phyloP scores from a whole-genome alignment of 257 asterid genomes.

The Gentiana macrophylla region DNA sequence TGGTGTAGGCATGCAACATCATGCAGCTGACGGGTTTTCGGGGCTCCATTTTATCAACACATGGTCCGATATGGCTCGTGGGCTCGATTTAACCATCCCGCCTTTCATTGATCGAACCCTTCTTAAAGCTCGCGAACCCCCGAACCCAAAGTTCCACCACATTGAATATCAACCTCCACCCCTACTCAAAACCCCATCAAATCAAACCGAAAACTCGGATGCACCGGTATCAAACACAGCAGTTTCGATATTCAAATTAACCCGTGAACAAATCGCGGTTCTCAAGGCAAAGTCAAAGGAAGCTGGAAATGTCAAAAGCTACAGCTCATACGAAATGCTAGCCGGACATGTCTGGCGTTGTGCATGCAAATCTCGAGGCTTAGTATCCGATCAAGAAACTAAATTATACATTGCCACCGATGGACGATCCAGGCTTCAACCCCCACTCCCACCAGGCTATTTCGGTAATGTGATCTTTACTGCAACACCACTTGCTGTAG shows the following conservation, averaged over 20 bases:
- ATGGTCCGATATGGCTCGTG: conserved; percentile 97
- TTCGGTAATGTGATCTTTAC: conserved; percentile 87
- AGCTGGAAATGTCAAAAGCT: conserved; percentile 33
- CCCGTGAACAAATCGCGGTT: conserved; percentile 45
- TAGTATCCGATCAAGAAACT: conserved; percentile 49
- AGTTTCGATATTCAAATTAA: conserved; percentile 54
- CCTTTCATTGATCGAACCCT: conserved; percentile 89
- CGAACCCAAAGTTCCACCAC: conserved; percentile 73
- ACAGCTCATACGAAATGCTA: conserved; percentile 86
- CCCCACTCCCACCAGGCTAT: conserved; percentile 65
- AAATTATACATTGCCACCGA: conserved; percentile 80
- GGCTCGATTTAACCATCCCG: conserved; percentile 48
- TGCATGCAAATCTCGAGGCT: conserved; percentile 59
- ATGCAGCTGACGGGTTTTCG: conserved; percentile 86
- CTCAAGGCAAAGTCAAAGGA: conserved; percentile 71
- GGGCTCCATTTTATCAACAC: conserved; percentile 97
- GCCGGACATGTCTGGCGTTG: conserved; percentile 86
- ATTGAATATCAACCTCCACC: conserved; percentile 93
- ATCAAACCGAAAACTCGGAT: conserved; percentile 6
- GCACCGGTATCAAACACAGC: conserved; percentile 23
- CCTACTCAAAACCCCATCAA: conserved; percentile 26
- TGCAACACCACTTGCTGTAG: conserved; percentile 54
- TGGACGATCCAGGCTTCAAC: conserved; percentile 62
- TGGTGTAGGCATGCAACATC: conserved; percentile 97
- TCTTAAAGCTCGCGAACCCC: conserved; percentile 76